Conservation (phyloP, 176 grass and related monocot genomes). For the Pontederia paniculata region DNA sequence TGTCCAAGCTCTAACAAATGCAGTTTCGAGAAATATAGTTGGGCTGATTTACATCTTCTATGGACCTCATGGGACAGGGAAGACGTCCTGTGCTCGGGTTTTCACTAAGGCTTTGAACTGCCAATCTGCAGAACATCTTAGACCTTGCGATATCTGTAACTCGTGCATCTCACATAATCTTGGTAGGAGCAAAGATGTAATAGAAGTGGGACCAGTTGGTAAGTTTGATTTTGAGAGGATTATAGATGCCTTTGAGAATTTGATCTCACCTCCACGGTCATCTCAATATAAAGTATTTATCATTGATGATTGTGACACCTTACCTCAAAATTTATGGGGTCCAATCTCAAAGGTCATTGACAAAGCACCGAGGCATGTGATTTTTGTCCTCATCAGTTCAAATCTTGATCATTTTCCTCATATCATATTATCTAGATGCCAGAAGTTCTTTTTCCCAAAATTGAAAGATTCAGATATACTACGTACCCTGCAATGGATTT, state of each 20-base stretch:
- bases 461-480: slow-evolving; percentile 79
- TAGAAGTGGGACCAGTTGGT: slow-evolving; percentile 70
- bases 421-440: slow-evolving; percentile 77
- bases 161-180: slow-evolving; percentile 76
- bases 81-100: slow-evolving; percentile 77
- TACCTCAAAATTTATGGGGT: slow-evolving; percentile 57
- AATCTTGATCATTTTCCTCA: slow-evolving; percentile 62
- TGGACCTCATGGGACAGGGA: slow-evolving; percentile 74
- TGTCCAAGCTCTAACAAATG: slow-evolving; percentile 78
- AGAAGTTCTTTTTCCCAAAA: slow-evolving; percentile 91
- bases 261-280: slow-evolving; percentile 34
- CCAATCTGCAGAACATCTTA: slow-evolving; percentile 55
- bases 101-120: slow-evolving; percentile 93
- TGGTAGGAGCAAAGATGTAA: slow-evolving; percentile 52
- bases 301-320: slow-evolving; percentile 68
- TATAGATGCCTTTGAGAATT: slow-evolving; percentile 51
- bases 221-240: slow-evolving; percentile 61
- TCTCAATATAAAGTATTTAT: slow-evolving; percentile 56
- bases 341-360: slow-evolving; percentile 64
- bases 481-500: slow-evolving; percentile 77
- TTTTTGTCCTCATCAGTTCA: slow-evolving; percentile 69
- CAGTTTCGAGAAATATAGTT: slow-evolving; percentile 60
- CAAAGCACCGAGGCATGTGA: slow-evolving; percentile 38
- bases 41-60: slow-evolving; percentile 82
- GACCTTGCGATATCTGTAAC: slow-evolving; percentile 69